Conservation (phyloP, 176 grass and related monocot species). For the Themeda triandra region DNA sequence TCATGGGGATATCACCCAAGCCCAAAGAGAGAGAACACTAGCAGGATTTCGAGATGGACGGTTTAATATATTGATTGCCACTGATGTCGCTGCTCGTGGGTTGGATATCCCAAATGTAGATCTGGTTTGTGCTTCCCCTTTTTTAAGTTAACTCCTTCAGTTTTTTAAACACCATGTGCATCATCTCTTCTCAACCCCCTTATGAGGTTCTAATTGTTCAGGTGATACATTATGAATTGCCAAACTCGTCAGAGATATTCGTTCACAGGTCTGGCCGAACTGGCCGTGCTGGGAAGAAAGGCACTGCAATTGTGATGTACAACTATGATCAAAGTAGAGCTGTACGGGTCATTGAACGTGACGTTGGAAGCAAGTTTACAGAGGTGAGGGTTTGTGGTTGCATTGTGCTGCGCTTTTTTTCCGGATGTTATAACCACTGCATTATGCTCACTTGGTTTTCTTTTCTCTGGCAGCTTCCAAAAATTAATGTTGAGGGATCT, state of each 20-base stretch:
- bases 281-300: constrained; percentile 95
- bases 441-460: constrained; percentile 18
- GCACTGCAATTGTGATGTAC: constrained; percentile 78
- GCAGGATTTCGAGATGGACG: constrained; percentile 73
- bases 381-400: constrained; percentile 49
- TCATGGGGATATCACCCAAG: constrained; percentile 90
- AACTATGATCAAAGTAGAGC: constrained; percentile 55
- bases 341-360: constrained; percentile 63
- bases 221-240: constrained; percentile 94
- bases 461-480: constrained; percentile 57
- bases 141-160: not conserved
- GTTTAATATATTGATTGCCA: constrained; percentile 86
- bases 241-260: constrained; percentile 85
- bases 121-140: constrained; percentile 53
- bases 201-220: constrained; percentile 23
- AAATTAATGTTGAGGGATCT: constrained; percentile 62
- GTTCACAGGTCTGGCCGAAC: constrained; percentile 97
- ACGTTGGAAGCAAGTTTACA: constrained; percentile 66
- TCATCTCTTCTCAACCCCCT: not conserved
- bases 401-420: not conserved
- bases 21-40: constrained; percentile 84
- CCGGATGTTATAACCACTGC: not conserved
- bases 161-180: not conserved
- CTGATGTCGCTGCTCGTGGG: constrained; percentile 95
- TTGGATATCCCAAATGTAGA: constrained; percentile 99